Base-by-base conservation (phyloP, 306 rosid genomes). In the Rosa lucieae region DNA sequence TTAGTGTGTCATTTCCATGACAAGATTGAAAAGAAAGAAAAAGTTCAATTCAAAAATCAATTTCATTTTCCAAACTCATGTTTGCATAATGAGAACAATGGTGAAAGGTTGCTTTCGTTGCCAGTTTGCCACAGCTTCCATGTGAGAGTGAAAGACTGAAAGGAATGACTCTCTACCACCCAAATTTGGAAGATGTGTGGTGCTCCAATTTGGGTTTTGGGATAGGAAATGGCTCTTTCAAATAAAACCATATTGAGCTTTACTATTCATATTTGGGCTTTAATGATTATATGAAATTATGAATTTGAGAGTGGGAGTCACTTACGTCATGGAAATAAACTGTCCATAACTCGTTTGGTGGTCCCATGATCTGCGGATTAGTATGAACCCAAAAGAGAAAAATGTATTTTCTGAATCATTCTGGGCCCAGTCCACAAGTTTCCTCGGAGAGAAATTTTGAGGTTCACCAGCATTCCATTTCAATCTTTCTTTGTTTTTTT, bases 121-220 rank as follows among this genome's bases (percentile, higher is more conserved):
- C 48, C 71, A 39, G 71, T 67, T 67, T 67, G 72, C 13, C 21
- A 39, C 48, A 66, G 70, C 70, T 66, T 66, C n/a, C 44, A 37
- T 32, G 10, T 15, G 46, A 65, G 70, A 35, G 44, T 35, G 70
- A 65, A 65, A 35, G 70, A 32, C 11, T 35, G 70, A 65, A 65
- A 3, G 46, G 70, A 66, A 35, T 29, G 20, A 58, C 1, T 15
- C 3, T 15, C 26, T 3, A 58, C 14, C 32, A 21, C 65, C 65
- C 14, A 3, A 58, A 58, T 10, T 0, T 58, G 66, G 37, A 23
- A 10, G 9, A 11, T 21, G 5, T 10, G 37, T 9, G 15, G 12
- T 56, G 29, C 29, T 17, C 63, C 63, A 21, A 8, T 56, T n/a
- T 58, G 12, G 29, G 56, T 14, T 15, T 51, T 51, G 6, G 56